phyloP scores from a whole-genome alignment of 2,329 filamentous ascomycete genomes.

The Acarospora socialis region DNA sequence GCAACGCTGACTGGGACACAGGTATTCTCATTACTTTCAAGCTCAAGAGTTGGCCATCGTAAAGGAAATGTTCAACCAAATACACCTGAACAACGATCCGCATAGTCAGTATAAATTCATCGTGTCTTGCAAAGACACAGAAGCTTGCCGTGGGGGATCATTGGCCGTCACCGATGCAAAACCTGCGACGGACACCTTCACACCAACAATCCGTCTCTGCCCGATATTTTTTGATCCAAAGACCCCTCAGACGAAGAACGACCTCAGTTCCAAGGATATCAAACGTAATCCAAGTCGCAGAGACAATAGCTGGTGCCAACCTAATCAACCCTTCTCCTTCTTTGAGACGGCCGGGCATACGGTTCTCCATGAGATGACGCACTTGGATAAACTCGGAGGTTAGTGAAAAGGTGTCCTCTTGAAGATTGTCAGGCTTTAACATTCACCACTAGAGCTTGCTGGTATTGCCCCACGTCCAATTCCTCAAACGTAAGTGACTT shows the following conservation, averaged over 20 bases:
- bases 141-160: background rate
- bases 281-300: background rate
- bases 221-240: conserved; percentile 1
- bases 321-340: background rate
- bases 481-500: no score
- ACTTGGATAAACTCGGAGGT: conserved; percentile 1
- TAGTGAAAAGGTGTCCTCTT: no score
- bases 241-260: background rate
- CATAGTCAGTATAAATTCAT: conserved; percentile 1
- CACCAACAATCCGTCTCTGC: background rate
- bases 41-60: background rate
- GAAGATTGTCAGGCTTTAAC: no score
- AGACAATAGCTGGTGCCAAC: conserved; percentile 1
- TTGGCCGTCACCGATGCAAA: background rate
- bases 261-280: background rate
- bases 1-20: background rate
- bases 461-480: no score
- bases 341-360: background rate
- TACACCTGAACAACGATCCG: background rate
- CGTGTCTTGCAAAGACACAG: background rate
- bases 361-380: background rate
- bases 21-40: background rate
- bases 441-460: no score
- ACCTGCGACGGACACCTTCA: background rate
- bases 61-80: background rate